phyloP scores from a whole-genome alignment of 495 filamentous ascomycete genomes.

The Hypoxylon trugodes region DNA sequence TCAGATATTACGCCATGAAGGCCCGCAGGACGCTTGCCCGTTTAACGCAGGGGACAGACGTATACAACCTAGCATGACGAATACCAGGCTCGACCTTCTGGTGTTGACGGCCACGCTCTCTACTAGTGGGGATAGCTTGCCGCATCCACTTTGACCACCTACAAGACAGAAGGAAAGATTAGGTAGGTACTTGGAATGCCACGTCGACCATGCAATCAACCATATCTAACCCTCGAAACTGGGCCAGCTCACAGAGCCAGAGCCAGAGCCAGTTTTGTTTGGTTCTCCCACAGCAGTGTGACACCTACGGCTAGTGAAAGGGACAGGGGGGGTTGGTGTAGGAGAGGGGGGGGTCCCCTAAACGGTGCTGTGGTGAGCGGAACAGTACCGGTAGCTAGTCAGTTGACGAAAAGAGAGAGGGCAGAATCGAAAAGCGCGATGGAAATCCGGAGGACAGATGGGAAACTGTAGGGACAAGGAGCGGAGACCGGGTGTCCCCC shows the following conservation, averaged over 20 bases:
- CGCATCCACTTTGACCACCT: constrained; percentile 20
- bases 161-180: background rate
- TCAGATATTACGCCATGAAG: constrained; percentile 22
- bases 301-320: constrained; percentile 24
- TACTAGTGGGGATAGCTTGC: constrained; percentile 24
- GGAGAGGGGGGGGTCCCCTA: constrained; percentile 30
- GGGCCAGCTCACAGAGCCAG: constrained; percentile 37
- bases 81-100: constrained; percentile 18
- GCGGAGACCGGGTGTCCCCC: constrained; percentile 42
- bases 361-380: constrained; percentile 27
- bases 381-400: constrained; percentile 17
- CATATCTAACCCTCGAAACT: constrained; percentile 27
- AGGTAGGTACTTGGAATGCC: constrained; percentile 17
- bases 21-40: constrained; percentile 24
- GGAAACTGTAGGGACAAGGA: constrained; percentile 30
- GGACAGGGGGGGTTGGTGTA: constrained; percentile 35
- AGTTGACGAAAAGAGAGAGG: constrained; percentile 10
- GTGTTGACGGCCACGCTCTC: constrained; percentile 12
- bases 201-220: constrained; percentile 36
- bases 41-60: constrained; percentile 34
- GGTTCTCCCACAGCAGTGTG: constrained; percentile 31
- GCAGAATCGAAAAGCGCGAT: constrained; percentile 36
- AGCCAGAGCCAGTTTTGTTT: constrained; percentile 32
- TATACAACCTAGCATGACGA: constrained; percentile 27
- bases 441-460: constrained; percentile 38